These are phyloP conservation scores for Juglanconis juglandina DNA, from an alignment of 2,329 filamentous ascomycete genomes.

Conservation along the genomic window DNA sequence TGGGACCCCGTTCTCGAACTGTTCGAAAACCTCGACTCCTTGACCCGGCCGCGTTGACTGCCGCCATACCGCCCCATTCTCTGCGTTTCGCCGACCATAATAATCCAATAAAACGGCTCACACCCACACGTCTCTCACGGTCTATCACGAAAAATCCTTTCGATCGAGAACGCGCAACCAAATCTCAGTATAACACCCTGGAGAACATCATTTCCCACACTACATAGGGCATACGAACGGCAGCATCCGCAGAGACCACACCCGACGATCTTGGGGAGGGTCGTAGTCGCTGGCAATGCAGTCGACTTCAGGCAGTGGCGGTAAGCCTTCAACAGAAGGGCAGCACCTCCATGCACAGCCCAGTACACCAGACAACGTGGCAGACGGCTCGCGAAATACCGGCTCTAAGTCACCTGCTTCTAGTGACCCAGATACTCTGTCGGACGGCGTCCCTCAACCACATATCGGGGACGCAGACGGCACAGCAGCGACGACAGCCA, in stretches of 20 bases:
- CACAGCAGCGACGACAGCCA: background rate
- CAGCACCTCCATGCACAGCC: background rate
- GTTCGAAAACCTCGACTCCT: background rate
- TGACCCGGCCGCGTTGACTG: no score
- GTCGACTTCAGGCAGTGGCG: background rate
- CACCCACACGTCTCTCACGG: no score
- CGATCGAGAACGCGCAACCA: no score
- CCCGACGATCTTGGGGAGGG: background rate
- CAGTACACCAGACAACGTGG: background rate
- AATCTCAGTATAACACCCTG: background rate
- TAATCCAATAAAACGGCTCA: no score
- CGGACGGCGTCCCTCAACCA: background rate
- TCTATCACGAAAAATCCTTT: no score
- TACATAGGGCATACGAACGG: background rate
- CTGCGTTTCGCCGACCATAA: no score
- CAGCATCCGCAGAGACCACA: background rate
- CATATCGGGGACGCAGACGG: background rate
- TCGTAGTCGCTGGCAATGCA: background rate
- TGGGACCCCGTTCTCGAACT: background rate
- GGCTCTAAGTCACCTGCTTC: background rate
- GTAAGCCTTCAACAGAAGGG: background rate
- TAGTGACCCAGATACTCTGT: background rate
- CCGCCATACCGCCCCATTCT: background rate
- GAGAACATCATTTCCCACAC: background rate
- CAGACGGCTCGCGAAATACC: background rate